Evolutionary conservation across 768 basidiomycete species (phyloP), one percentile per base, ranked within the genome.

Genomic region (Mycena crocata): DNA sequence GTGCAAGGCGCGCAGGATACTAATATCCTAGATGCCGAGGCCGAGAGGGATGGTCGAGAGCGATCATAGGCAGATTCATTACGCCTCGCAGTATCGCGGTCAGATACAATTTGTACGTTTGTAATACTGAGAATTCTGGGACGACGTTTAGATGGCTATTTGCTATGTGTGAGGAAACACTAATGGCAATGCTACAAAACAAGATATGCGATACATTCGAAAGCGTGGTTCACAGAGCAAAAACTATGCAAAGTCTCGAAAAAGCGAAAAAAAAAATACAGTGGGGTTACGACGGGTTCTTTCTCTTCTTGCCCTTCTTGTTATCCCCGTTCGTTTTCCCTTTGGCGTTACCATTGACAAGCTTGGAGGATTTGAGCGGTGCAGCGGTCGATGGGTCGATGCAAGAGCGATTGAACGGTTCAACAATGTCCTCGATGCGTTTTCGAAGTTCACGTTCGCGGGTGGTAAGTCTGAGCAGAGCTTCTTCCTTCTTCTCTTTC

Each of bases 391-490:
- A 71, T 58, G 80, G 62, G 49, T 81, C 77, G 70, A 81, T 74
- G 66, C 75, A 73, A 56, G 76, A 79, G 28, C 75, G 79, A 37
- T 78, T 72, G 52, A 79, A 82, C 35, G 88, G 86, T 66, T 87
- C 88, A 59, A 88, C 78, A 58, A 91, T 85, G 68, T 93, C 92
- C 74, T 93, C 92, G 37, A 95, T 91, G 48, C 85, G 85, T 76
- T 87, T 90, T 39, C 93, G 89, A 64, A 95, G 84, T 72, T 93
- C 91, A 49, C 91, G 90, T 77, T 95, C 93, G 49, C 87, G 85
- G 3, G 87, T 87, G 8, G 92, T 93, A 37, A 95, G 84, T 70
- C 87, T 89, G 37, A 79, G 76, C 32, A 94, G 79, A 12, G 87
- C 85, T 26, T 87, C 89, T 67, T 92, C 92, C 75, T 89, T 91